Percentiles rank a stretch among this genome's conserved stretches.
phyloP scores from a whole-genome alignment of 257 asterid species.

The Gynochthodes officinalis region DNA sequence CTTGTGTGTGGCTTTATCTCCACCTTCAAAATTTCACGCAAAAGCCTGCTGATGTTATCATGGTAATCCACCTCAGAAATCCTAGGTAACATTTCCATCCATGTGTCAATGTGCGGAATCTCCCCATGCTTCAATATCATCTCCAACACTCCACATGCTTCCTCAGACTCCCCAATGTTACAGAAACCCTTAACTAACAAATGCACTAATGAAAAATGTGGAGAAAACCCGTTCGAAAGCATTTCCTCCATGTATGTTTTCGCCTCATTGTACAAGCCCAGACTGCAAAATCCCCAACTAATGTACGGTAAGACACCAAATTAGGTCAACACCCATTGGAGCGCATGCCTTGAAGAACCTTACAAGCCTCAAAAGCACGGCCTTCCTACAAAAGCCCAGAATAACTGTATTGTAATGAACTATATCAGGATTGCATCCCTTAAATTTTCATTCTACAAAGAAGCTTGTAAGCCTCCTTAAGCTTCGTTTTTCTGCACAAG shows the following conservation, averaged over 20 bases:
- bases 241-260: constrained; percentile 47
- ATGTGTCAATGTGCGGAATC: constrained; percentile 57
- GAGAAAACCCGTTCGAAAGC: constrained; percentile 55
- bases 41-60: constrained; percentile 29
- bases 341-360: constrained; percentile 80
- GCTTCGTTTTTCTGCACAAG: constrained; percentile 83
- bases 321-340: constrained; percentile 79
- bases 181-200: constrained; percentile 56
- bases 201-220: constrained; percentile 68
- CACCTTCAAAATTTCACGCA: constrained; percentile 46
- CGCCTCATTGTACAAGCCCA: constrained; percentile 78
- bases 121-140: constrained; percentile 49
- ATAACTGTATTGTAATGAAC: constrained; percentile 83
- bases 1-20: constrained; percentile 61
- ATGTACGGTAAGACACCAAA: constrained; percentile 61
- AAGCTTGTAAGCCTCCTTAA: constrained; percentile 91
- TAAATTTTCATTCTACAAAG: constrained; percentile 88
- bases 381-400: constrained; percentile 71
- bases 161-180: constrained; percentile 57
- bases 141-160: constrained; percentile 62
- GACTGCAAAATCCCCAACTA: constrained; percentile 73
- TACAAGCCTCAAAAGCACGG: constrained; percentile 77
- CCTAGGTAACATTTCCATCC: constrained; percentile 65
- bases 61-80: constrained; percentile 43
- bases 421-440: constrained; percentile 85